These are phyloP conservation scores for Alternaria sp. DNA, from an alignment of 2,329 filamentous ascomycete genomes.

Conservation along the genomic window DNA sequence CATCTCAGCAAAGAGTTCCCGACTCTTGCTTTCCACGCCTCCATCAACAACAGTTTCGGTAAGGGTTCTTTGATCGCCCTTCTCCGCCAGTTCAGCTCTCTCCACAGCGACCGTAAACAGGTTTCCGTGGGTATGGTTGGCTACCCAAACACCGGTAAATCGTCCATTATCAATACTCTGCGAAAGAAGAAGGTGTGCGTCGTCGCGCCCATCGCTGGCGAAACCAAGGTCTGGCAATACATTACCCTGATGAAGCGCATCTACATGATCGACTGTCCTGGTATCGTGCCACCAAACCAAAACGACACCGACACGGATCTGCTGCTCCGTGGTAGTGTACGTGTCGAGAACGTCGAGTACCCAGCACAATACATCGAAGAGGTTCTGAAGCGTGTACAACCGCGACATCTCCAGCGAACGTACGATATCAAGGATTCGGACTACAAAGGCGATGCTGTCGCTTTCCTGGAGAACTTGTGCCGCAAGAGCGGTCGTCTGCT, in stretches of 20 bases:
- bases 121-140: constrained; percentile 89
- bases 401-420: constrained; percentile 87
- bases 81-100: constrained; percentile 86
- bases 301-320: constrained; percentile 87
- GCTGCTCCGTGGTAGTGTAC: constrained; percentile 85
- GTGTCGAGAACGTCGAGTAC: constrained; percentile 95
- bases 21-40: constrained; percentile 92
- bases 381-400: constrained; percentile 79
- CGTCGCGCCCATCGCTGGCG: constrained; percentile 91
- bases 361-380: constrained; percentile 94
- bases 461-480: constrained; percentile 86
- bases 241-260: constrained; percentile 95
- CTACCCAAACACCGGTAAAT: constrained; percentile 95
- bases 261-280: constrained; percentile 94
- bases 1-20: constrained; percentile 88
- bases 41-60: constrained; percentile 94
- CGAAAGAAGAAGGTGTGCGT: constrained; percentile 93
- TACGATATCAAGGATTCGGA: constrained; percentile 84
- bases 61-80: constrained; percentile 94
- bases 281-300: constrained; percentile 89
- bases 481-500: constrained; percentile 85
- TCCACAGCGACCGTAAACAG: constrained; percentile 91
- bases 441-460: constrained; percentile 73
- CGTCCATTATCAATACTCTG: constrained; percentile 94
- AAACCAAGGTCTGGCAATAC: constrained; percentile 98